phyloP scores from a whole-genome alignment of 106 monocot species.

The Dioscorea alata region DNA sequence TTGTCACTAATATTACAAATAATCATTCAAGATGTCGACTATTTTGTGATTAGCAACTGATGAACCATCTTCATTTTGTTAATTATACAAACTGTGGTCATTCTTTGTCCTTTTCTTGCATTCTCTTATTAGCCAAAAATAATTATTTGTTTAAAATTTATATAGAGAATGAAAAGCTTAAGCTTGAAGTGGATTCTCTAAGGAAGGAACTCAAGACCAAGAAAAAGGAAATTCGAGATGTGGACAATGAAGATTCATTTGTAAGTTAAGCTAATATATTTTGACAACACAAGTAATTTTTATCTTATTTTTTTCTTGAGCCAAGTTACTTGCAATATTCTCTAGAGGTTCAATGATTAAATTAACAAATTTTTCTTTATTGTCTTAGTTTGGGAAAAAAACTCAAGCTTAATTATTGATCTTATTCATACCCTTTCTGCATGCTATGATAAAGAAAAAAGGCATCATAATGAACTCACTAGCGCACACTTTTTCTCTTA shows the following conservation, averaged over 20 bases:
- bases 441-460: not conserved
- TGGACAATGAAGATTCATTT: not conserved
- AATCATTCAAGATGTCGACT: not conserved
- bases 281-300: not conserved
- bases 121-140: constrained; percentile 1
- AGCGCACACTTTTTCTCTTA: not conserved
- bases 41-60: not conserved
- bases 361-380: not conserved
- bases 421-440: not conserved
- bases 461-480: not conserved
- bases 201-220: constrained; percentile 5
- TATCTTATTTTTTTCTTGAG: not conserved
- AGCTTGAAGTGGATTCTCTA: constrained; percentile 12
- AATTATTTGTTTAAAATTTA: not conserved
- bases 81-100: not conserved
- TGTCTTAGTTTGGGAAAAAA: too few species aligned
- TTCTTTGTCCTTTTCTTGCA: not conserved
- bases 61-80: not conserved
- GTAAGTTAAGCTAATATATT: not conserved
- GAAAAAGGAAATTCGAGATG: not conserved
- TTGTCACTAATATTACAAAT: too few species aligned
- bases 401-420: not conserved
- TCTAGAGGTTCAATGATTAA: not conserved
- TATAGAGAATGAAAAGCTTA: constrained; percentile 3
- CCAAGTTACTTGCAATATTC: not conserved